phyloP scores from a whole-genome alignment of 75 land plant genomes.

The Pseudotsuga menziesii region DNA sequence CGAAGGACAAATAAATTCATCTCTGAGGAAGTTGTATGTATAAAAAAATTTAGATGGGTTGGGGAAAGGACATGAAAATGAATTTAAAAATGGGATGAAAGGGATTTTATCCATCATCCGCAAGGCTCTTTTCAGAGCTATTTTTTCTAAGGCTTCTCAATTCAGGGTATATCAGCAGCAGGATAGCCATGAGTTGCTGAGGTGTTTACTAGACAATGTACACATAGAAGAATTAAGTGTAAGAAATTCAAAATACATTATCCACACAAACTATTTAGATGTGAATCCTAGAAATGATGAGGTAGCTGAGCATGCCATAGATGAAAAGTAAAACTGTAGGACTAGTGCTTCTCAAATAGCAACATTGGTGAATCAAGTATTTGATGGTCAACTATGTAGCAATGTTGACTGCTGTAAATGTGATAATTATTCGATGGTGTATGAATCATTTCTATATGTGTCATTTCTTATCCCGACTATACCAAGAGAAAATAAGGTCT shows the following conservation, averaged over 20 bases:
- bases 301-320: conserved; percentile 2
- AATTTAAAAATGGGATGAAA: not conserved
- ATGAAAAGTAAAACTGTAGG: not conserved
- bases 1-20: conserved; percentile 54
- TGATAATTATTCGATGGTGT: conserved; percentile 70
- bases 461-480: conserved; percentile 79
- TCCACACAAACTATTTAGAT: not conserved
- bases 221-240: conserved; percentile 48
- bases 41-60: conserved; percentile 27
- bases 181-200: conserved; percentile 92
- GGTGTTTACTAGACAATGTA: conserved; percentile 74
- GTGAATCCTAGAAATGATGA: conserved; percentile 4
- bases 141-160: conserved; percentile 76
- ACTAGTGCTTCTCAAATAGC: not conserved
- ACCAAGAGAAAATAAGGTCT: conserved; percentile 14
- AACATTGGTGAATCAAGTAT: conserved; percentile 68
- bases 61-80: conserved; percentile 23
- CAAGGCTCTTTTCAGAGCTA: conserved; percentile 53
- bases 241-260: conserved; percentile 16
- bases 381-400: conserved; percentile 87
- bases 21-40: conserved; percentile 61
- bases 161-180: conserved; percentile 95
- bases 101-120: conserved; percentile 35
- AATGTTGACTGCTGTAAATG: conserved; percentile 75
- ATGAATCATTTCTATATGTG: conserved; percentile 85